Evolutionary conservation across 2,329 filamentous ascomycete genomes (phyloP).

Genomic region (Purpureocillium takamizusanense): DNA sequence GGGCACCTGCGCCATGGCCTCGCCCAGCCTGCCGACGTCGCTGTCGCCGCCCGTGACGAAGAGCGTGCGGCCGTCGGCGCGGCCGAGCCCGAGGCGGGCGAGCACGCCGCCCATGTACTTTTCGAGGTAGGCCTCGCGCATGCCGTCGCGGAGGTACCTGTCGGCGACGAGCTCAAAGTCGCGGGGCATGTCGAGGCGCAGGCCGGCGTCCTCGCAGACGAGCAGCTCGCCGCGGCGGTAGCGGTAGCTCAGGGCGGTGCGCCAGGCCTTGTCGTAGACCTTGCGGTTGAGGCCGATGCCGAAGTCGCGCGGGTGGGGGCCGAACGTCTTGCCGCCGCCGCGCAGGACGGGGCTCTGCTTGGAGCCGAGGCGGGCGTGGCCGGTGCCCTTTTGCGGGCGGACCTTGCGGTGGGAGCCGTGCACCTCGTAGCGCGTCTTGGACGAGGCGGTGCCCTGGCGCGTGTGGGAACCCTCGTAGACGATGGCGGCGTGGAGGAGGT

Average conservation of each 20-base stretch:
- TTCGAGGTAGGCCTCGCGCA: slow-evolving; percentile 47
- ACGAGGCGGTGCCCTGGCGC: slow-evolving; percentile 75
- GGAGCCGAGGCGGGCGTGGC: slow-evolving; percentile 68
- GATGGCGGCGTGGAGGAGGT: slow-evolving; percentile 87
- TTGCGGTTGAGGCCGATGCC: slow-evolving; percentile 74
- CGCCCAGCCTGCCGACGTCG: slow-evolving; percentile 49
- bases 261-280: slow-evolving; percentile 92
- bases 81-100: slow-evolving; percentile 60
- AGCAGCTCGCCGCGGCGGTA: slow-evolving; percentile 82
- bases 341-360: slow-evolving; percentile 72
- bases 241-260: slow-evolving; percentile 86
- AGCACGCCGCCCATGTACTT: slow-evolving; percentile 62
- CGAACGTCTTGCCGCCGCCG: slow-evolving; percentile 82
- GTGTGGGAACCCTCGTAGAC: slow-evolving; percentile 86
- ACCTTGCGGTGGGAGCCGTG: slow-evolving; percentile 78
- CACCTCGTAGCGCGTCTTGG: slow-evolving; percentile 76
- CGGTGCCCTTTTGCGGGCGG: slow-evolving; percentile 77
- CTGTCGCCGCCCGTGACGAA: slow-evolving; percentile 59
- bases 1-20: slow-evolving; percentile 54
- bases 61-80: slow-evolving; percentile 58
- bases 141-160: slow-evolving; percentile 34
- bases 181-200: slow-evolving; percentile 53
- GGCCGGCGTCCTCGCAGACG: slow-evolving; percentile 69
- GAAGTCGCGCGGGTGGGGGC: slow-evolving; percentile 90
- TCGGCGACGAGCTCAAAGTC: slow-evolving; percentile 37